Conservation (phyloP, 441 rosid genomes). For the Arabidopsis hybrid region DNA sequence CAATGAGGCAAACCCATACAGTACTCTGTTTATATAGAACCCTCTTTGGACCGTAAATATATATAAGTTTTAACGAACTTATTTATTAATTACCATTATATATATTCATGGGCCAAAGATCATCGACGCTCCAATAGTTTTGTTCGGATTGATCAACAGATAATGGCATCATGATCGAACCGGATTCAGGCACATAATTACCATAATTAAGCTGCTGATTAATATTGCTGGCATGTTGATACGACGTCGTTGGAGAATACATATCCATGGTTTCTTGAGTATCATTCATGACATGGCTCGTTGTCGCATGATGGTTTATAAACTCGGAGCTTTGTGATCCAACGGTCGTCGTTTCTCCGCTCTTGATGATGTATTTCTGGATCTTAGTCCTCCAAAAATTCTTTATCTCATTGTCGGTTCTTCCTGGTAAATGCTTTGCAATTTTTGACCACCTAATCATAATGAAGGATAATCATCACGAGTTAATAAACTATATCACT, state of each 20-base stretch:
- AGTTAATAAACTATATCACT: neutral
- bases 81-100: conserved; percentile 15
- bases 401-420: conserved; percentile 71
- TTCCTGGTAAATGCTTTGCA: conserved; percentile 51
- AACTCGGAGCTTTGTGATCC: conserved; percentile 27
- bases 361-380: conserved; percentile 28
- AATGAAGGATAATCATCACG: neutral
- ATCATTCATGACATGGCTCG: conserved; percentile 17
- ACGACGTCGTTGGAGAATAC: conserved; percentile 11
- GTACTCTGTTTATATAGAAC: neutral
- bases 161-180: conserved; percentile 28
- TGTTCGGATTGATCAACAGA: conserved; percentile 23
- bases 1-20: neutral
- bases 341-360: conserved; percentile 3
- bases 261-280: conserved; percentile 11
- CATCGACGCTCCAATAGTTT: conserved; percentile 31
- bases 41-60: neutral
- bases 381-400: conserved; percentile 64
- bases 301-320: conserved; percentile 2
- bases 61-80: neutral
- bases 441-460: conserved; percentile 57
- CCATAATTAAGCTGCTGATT: conserved; percentile 17
- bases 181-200: conserved; percentile 17
- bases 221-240: conserved; percentile 12
- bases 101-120: conserved; percentile 36